These are phyloP conservation scores for Claviceps arundinis DNA, from an alignment of 2,329 filamentous ascomycete species.

Conservation along the genomic window DNA sequence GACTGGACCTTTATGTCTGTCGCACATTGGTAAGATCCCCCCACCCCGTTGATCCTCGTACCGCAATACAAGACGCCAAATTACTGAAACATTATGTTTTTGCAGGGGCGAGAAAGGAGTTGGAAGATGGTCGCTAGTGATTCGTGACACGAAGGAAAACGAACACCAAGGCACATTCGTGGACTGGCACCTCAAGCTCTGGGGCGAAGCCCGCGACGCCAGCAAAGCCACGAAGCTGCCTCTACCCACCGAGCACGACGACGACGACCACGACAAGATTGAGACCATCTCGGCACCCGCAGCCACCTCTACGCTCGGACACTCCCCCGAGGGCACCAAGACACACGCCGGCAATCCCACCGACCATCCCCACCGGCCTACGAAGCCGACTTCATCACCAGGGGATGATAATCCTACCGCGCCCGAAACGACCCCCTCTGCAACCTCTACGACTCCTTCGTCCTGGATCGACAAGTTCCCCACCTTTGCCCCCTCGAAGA, in stretches of 20 bases:
- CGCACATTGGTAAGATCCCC: constrained; percentile 63
- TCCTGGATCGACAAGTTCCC: constrained; percentile 80
- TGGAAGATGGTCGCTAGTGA: constrained; percentile 81
- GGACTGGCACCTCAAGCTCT: constrained; percentile 90
- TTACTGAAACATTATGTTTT: not conserved
- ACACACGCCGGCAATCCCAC: constrained; percentile 32
- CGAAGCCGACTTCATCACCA: constrained; percentile 24
- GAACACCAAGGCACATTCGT: constrained; percentile 63
- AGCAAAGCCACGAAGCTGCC: constrained; percentile 62
- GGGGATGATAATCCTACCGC: not conserved
- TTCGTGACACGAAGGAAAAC: constrained; percentile 76
- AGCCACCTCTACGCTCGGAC: constrained; percentile 31
- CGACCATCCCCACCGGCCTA: constrained; percentile 52
- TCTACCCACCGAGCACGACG: constrained; percentile 70
- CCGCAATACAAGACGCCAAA: not conserved
- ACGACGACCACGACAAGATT: constrained; percentile 63
- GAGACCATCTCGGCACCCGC: constrained; percentile 25
- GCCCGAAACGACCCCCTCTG: not conserved
- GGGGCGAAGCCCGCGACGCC: constrained; percentile 76
- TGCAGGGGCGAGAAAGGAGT: constrained; percentile 72
- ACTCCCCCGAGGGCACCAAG: constrained; percentile 29
- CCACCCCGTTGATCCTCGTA: not conserved
- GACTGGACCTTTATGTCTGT: constrained; percentile 99
- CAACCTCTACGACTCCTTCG: constrained; percentile 27
- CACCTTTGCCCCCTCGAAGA: constrained; percentile 76